Evolutionary conservation across 495 filamentous ascomycete genomes (phyloP).

Genomic region (Talaromyces thailandensis): DNA sequence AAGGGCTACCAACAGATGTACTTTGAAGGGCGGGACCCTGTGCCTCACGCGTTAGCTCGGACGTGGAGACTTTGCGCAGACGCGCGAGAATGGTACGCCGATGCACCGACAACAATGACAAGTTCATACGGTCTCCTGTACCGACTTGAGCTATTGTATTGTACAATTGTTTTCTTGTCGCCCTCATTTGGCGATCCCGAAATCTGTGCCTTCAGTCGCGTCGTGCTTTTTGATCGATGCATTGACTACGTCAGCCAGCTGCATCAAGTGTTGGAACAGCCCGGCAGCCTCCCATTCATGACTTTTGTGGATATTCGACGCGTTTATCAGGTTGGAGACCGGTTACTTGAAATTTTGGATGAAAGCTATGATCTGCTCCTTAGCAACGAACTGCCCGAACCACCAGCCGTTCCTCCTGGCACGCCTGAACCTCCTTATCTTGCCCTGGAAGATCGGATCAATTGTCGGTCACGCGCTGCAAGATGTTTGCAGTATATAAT

Average conservation of each 20-base stretch:
- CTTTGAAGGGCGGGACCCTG: constrained; percentile 54
- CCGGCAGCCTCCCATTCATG: constrained; percentile 20
- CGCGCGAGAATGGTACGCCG: constrained; percentile 57
- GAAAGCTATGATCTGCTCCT: constrained; percentile 28
- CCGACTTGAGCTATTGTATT: constrained; percentile 75
- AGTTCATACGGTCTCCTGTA: constrained; percentile 57
- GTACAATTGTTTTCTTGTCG: constrained; percentile 73
- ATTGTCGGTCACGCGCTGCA: constrained; percentile 25
- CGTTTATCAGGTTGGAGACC: constrained; percentile 25
- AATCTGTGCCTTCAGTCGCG: constrained; percentile 56
- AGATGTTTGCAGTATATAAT: constrained; percentile 25
- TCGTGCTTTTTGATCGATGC: constrained; percentile 73
- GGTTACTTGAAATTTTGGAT: constrained; percentile 22
- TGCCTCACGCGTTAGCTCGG: constrained; percentile 49
- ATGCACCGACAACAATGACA: constrained; percentile 48
- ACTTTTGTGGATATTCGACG: constrained; percentile 34
- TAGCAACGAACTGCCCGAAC: constrained; percentile 20
- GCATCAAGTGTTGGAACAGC: constrained; percentile 29
- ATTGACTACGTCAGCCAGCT: constrained; percentile 52
- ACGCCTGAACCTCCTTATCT: constrained; percentile 28
- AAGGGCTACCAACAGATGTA: constrained; percentile 75
- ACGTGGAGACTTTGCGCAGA: constrained; percentile 55
- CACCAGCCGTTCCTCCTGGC: constrained; percentile 24
- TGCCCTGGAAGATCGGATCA: constrained; percentile 26
- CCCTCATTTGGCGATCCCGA: constrained; percentile 58